Base-by-base conservation (phyloP, 129 eudicot species). In the Rutidosis leptorrhynchoides region DNA sequence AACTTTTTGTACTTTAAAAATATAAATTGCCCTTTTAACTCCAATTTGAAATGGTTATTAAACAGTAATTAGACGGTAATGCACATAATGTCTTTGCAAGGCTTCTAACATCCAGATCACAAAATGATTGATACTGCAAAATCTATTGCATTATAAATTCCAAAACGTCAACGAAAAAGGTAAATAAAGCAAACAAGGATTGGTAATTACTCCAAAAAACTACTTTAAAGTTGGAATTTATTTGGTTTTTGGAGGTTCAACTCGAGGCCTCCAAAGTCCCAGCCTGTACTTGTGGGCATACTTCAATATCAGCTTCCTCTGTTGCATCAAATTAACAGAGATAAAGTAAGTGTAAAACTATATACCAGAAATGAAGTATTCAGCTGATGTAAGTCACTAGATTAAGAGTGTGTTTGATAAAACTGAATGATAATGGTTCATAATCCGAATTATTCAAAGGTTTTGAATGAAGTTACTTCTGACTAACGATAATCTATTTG, bases 281-380 rank as follows among this genome's bases (percentile, higher is more conserved):
- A 93, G 77, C 76, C 96, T 77, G 75, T 89, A 93, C 78, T 93
- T 89, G 84, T 93, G 95, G 10, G 95, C 88, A 54, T 70, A 82
- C 80, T 84, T 89, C 83, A 93, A 45, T 59, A 93, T 93, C 86
- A 93, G 84, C 93, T 89, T 93, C 80, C 99, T 93, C 99, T 93
- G 95, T 84, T 42, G 55, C 67, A 63, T 49, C 27, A 33, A 32
- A 45, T 57, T 8, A 28, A 26, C 1, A 58, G 14, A 28, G 1
- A 43, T 19, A 1, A 62, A 0, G 43, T 62, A 28, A 20, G 61
- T 30, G 22, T 23, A 45, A 17, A 1, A 56, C 8, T 29, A 28
- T 28, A 22, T 58, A 45, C 7, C 23, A 42, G 2, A 56, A 29
- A 22, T 26, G 19, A 56, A 56, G 2, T 12, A 11, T 20, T 59